Percentiles rank a stretch among this genome's conserved stretches.
phyloP scores from a whole-genome alignment of 148 eudicot species.

The Oxyria digyna region DNA sequence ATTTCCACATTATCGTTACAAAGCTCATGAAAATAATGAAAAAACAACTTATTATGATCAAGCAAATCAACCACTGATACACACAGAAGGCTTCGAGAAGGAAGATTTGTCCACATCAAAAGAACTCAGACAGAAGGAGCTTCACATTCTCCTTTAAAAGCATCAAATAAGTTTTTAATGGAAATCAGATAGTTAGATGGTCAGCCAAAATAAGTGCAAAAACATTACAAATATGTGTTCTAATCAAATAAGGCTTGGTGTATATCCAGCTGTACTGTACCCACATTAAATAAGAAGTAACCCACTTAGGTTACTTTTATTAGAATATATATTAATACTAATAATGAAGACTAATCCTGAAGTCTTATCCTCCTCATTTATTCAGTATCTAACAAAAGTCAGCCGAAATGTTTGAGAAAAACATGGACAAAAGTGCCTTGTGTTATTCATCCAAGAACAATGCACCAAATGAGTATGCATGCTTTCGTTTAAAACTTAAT shows the following conservation, averaged over 20 bases:
- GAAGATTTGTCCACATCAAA: neutral
- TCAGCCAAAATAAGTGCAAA: no score
- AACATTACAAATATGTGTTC: no score
- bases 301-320: neutral
- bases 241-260: no score
- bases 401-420: constrained; percentile 2
- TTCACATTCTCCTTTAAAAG: neutral
- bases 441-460: constrained; percentile 1
- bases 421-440: neutral
- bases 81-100: constrained; percentile 2
- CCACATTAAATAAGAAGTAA: no score
- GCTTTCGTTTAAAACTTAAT: neutral
- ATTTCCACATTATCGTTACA: no score
- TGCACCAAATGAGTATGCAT: neutral
- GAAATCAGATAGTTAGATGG: no score
- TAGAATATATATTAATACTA: neutral
- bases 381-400: neutral
- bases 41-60: no score
- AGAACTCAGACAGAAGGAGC: neutral
- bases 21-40: no score
- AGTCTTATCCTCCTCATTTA: neutral
- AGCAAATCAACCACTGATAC: no score
- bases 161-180: no score
- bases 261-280: no score
- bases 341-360: neutral